Percentiles rank a stretch among this genome's conserved stretches.
Conservation (phyloP, 495 filamentous ascomycete genomes). For the Astrocystis sublimbata region DNA sequence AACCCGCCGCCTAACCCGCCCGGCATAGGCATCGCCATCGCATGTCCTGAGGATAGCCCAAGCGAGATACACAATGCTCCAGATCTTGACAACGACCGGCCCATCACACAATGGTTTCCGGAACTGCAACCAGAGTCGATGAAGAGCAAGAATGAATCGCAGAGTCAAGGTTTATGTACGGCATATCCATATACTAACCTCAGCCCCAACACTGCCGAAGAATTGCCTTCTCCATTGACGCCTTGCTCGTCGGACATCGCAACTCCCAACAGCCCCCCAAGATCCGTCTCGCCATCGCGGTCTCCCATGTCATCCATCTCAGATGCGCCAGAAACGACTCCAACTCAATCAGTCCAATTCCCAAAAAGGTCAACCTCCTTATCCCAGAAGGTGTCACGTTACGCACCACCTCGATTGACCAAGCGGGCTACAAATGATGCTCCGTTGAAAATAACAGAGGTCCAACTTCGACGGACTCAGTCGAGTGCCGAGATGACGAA, state of each 20-base stretch:
- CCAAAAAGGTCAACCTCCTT: constrained; percentile 16
- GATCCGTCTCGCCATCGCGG: not conserved
- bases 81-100: constrained; percentile 2
- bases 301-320: not conserved
- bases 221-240: not conserved
- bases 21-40: constrained; percentile 6
- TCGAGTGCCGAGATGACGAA: constrained; percentile 14
- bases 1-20: constrained; percentile 10
- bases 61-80: not conserved
- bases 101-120: constrained; percentile 20
- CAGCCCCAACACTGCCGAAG: not conserved
- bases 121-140: not conserved
- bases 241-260: not conserved
- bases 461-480: constrained; percentile 15
- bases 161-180: not conserved
- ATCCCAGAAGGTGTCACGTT: constrained; percentile 11
- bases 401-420: not conserved
- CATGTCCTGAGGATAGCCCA: not conserved
- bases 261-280: not conserved
- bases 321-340: not conserved
- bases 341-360: not conserved
- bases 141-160: constrained; percentile 1
- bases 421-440: not conserved
- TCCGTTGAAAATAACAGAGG: not conserved
- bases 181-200: not conserved